These are phyloP conservation scores for Saturnispora gosingensis DNA, from an alignment of 805 yeast species.

Conservation along the genomic window DNA sequence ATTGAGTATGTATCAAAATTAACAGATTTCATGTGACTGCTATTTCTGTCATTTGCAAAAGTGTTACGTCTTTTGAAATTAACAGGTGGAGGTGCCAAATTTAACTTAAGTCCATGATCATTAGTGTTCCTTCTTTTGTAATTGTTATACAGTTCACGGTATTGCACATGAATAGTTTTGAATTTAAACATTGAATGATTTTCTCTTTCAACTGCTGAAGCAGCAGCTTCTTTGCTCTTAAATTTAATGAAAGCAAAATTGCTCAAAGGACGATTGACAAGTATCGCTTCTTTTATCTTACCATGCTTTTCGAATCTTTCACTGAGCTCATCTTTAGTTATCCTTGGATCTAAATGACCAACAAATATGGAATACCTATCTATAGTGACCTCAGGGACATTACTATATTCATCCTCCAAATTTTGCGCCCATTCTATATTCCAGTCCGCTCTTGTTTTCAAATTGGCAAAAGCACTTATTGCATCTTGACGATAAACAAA, in stretches of 20 bases:
- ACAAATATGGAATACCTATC: conserved; percentile 71
- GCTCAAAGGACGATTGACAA: conserved; percentile 42
- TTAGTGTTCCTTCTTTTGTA: conserved; percentile 24
- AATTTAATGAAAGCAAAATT: conserved; percentile 70
- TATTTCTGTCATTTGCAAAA: not conserved
- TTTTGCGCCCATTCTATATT: conserved; percentile 82
- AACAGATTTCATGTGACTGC: conserved; percentile 2
- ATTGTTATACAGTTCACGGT: conserved; percentile 48
- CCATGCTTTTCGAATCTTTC: conserved; percentile 66
- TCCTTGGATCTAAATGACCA: conserved; percentile 55
- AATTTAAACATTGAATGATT: conserved; percentile 69
- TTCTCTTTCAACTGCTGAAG: conserved; percentile 77
- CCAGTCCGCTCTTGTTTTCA: conserved; percentile 46
- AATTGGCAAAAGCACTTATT: conserved; percentile 67
- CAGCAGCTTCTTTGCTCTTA: conserved; percentile 62
- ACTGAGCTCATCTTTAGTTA: conserved; percentile 44
- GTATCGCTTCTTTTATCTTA: conserved; percentile 43
- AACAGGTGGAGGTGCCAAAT: conserved; percentile 76
- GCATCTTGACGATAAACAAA: conserved; percentile 83
- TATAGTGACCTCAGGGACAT: conserved; percentile 35
- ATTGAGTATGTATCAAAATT: conserved; percentile 5
- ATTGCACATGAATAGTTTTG: conserved; percentile 79
- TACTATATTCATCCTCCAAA: conserved; percentile 40
- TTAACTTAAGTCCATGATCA: conserved; percentile 21
- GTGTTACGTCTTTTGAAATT: conserved; percentile 40